A percentile compares a stretch with the other conserved stretches of the same genome.
phyloP scores from a whole-genome alignment of 768 basidiomycete genomes.

The Tricholoma flavovirens region DNA sequence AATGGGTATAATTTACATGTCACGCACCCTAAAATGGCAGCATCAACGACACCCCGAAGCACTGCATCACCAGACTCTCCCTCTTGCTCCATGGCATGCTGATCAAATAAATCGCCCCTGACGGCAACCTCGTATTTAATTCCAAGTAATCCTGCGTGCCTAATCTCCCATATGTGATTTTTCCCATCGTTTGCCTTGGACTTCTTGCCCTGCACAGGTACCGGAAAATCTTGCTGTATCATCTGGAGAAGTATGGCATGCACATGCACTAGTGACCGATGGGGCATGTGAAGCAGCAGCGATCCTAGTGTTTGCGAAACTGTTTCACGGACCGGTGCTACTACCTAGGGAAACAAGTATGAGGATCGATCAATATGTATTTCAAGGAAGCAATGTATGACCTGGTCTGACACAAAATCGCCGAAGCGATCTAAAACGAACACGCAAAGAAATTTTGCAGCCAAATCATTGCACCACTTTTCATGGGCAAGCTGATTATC shows the following conservation, averaged over 20 bases:
- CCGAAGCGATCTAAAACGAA: conserved; percentile 97
- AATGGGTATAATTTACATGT: neutral
- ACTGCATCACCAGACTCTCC: conserved; percentile 47
- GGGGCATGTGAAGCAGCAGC: conserved; percentile 82
- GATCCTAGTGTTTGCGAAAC: conserved; percentile 92
- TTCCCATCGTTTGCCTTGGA: conserved; percentile 30
- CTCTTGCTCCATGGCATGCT: conserved; percentile 29
- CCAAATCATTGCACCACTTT: conserved; percentile 85
- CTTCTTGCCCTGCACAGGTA: conserved; percentile 31
- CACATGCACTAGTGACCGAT: conserved; percentile 71
- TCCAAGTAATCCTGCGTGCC: conserved; percentile 95
- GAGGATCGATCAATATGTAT: neutral
- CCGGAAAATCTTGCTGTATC: conserved; percentile 82
- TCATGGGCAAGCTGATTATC: conserved; percentile 70
- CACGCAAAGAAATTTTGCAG: conserved; percentile 80
- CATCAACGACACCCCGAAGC: conserved; percentile 79
- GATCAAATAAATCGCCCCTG: conserved; percentile 71
- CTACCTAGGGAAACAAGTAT: conserved; percentile 40
- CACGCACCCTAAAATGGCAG: conserved; percentile 83
- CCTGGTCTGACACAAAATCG: conserved; percentile 93
- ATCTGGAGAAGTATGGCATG: conserved; percentile 84
- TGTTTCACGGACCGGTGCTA: conserved; percentile 95
- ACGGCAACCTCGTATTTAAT: conserved; percentile 99
- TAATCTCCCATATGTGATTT: conserved; percentile 89
- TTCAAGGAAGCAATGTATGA: conserved; percentile 10